A percentile compares a stretch with the other conserved stretches of the same genome.
Conservation (phyloP, 2,329 filamentous ascomycete genomes). For the Ilyonectria mors-panacis region DNA sequence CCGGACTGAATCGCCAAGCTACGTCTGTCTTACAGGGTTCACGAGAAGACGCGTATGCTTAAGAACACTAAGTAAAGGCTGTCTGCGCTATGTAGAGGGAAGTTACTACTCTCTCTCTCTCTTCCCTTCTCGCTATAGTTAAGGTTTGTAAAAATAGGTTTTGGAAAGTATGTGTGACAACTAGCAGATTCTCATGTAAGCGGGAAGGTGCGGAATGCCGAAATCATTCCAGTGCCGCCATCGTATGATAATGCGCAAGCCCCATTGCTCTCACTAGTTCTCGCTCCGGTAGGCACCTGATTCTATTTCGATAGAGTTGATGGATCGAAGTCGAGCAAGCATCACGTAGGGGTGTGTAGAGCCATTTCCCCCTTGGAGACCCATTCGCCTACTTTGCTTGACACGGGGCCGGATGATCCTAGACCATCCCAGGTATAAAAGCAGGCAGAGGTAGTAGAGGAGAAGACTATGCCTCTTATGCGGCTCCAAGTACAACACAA, state of each 20-base stretch:
- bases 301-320: conserved; percentile 1
- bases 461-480: conserved; percentile 1
- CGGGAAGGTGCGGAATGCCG: not conserved
- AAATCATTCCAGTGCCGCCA: not conserved
- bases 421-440: conserved; percentile 3
- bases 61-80: no score
- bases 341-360: conserved; percentile 2
- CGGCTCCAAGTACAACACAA: conserved; percentile 2
- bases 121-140: not conserved
- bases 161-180: conserved; percentile 2
- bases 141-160: conserved; percentile 1
- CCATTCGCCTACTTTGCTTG: not conserved
- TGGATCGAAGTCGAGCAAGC: not conserved
- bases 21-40: not conserved
- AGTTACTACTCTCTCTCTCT: conserved; percentile 5
- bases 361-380: not conserved
- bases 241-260: conserved; percentile 1
- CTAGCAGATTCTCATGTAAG: conserved; percentile 1
- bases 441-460: conserved; percentile 2
- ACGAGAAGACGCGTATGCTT: not conserved
- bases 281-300: not conserved
- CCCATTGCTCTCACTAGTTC: not conserved
- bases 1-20: not conserved
- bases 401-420: not conserved
- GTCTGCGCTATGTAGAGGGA: no score